Evolutionary conservation across 352 stramenopile species (phyloP).

Genomic region (Phytopythium kandeliae): DNA sequence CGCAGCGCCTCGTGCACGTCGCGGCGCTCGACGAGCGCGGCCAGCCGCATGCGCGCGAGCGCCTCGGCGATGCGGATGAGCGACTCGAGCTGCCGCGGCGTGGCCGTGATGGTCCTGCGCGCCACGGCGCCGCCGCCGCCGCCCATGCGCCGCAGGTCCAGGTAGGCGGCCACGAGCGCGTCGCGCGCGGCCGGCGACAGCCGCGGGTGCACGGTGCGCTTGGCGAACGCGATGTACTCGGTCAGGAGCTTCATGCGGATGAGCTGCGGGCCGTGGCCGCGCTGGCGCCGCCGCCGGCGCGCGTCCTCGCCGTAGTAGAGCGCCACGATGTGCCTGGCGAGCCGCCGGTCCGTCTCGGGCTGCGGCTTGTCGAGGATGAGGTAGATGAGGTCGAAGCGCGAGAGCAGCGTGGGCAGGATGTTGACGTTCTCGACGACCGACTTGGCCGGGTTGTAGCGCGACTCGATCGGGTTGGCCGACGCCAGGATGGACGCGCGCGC

Average conservation of each 20-base stretch:
- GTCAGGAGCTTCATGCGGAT: conserved; percentile 82
- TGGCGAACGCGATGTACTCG: conserved; percentile 97
- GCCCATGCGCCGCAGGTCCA: conserved; percentile 86
- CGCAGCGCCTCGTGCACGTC: conserved; percentile 95
- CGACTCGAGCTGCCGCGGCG: conserved; percentile 97
- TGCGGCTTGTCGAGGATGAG: conserved; percentile 98
- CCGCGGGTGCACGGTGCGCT: conserved; percentile 88
- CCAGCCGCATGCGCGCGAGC: conserved; percentile 94
- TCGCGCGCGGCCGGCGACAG: conserved; percentile 88
- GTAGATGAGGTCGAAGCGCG: conserved; percentile 99
- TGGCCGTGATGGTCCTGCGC: conserved; percentile 97
- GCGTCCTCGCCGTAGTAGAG: conserved; percentile 93
- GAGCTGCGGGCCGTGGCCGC: conserved; percentile 36
- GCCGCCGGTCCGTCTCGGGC: conserved; percentile 89
- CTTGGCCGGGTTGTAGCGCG: conserved; percentile 97
- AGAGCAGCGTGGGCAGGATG: conserved; percentile 96
- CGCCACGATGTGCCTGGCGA: conserved; percentile 97
- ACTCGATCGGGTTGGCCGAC: conserved; percentile 98
- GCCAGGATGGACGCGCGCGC: conserved; percentile 98
- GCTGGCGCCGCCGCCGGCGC: conserved; percentile 20
- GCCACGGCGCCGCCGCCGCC: conserved; percentile 43
- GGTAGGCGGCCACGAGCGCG: conserved; percentile 91
- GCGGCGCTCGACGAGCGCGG: conserved; percentile 37
- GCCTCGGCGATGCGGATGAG: conserved; percentile 98
- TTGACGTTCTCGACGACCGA: conserved; percentile 99